These are phyloP conservation scores for Colletotrichum siamense DNA, from an alignment of 2,329 filamentous ascomycete genomes.

Conservation along the genomic window DNA sequence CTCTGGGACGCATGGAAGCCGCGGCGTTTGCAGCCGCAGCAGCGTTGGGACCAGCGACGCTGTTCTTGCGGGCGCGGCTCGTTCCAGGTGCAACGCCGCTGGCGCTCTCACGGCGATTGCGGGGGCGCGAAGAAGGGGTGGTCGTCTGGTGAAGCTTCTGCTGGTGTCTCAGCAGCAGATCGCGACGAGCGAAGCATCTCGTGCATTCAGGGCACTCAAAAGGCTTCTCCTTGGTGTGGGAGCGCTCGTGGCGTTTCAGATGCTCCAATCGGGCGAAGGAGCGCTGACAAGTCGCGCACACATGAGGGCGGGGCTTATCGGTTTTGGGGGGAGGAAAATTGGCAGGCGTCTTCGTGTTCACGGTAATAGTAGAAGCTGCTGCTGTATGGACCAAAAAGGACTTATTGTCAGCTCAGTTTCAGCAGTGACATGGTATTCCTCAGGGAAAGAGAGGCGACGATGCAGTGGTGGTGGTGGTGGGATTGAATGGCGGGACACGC, in stretches of 20 bases:
- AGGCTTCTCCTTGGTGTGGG: constrained; percentile 98
- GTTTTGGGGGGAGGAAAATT: constrained; percentile 86
- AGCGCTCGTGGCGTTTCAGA: constrained; percentile 94
- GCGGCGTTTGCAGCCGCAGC: constrained; percentile 51
- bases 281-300: constrained; percentile 88
- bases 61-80: constrained; percentile 89
- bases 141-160: constrained; percentile 97
- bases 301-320: constrained; percentile 94
- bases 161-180: constrained; percentile 91
- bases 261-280: constrained; percentile 96
- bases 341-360: constrained; percentile 49
- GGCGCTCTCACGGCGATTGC: constrained; percentile 89
- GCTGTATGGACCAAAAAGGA: neutral
- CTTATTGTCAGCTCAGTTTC: constrained; percentile 32
- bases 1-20: constrained; percentile 79
- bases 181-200: constrained; percentile 91
- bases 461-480: constrained; percentile 21
- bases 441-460: neutral
- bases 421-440: neutral
- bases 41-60: constrained; percentile 68
- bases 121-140: constrained; percentile 83
- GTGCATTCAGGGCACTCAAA: constrained; percentile 97
- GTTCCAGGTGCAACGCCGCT: constrained; percentile 69
- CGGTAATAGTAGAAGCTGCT: constrained; percentile 55
- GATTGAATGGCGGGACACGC: neutral